These are phyloP conservation scores for Colletotrichum sidae DNA, from an alignment of 2,329 filamentous ascomycete species.

Conservation along the genomic window DNA sequence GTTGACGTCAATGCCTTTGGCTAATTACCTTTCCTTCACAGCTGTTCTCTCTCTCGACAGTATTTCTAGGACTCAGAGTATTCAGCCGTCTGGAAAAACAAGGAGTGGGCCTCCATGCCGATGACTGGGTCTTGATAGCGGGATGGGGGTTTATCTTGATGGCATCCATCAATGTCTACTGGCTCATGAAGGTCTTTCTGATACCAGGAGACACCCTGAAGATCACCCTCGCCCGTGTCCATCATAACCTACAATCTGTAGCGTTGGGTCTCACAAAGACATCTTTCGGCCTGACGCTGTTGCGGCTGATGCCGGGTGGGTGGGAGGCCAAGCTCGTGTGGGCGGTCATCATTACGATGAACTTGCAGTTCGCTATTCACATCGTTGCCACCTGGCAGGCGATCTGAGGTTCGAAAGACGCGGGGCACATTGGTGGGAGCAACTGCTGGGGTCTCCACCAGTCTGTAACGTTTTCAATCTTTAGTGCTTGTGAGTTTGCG, in stretches of 20 bases:
- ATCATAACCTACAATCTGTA: slow-evolving; percentile 44
- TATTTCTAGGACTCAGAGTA: slow-evolving; percentile 38
- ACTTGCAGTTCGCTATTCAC: slow-evolving; percentile 43
- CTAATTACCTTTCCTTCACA: not conserved
- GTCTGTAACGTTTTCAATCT: slow-evolving; percentile 3
- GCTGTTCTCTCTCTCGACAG: not conserved
- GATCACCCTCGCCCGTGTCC: slow-evolving; percentile 37
- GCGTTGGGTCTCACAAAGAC: slow-evolving; percentile 51
- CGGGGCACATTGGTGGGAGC: slow-evolving; percentile 14
- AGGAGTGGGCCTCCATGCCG: slow-evolving; percentile 44
- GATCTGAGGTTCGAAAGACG: slow-evolving; percentile 39
- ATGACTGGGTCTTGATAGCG: slow-evolving; percentile 44
- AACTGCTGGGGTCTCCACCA: slow-evolving; percentile 5
- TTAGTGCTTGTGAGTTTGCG: slow-evolving; percentile 5
- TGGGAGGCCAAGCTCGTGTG: slow-evolving; percentile 41
- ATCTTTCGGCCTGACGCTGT: slow-evolving; percentile 51
- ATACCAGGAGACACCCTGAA: slow-evolving; percentile 34
- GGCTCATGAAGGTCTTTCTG: slow-evolving; percentile 33
- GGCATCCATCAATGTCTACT: slow-evolving; percentile 37
- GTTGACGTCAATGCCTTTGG: too few species aligned
- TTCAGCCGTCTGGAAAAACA: slow-evolving; percentile 38
- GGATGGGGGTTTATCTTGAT: slow-evolving; percentile 43
- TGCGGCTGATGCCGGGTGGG: slow-evolving; percentile 44
- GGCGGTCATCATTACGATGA: slow-evolving; percentile 48
- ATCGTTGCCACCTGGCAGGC: slow-evolving; percentile 43